phyloP scores from a whole-genome alignment of 2,329 filamentous ascomycete genomes.

The Atkinsonella texensis region DNA sequence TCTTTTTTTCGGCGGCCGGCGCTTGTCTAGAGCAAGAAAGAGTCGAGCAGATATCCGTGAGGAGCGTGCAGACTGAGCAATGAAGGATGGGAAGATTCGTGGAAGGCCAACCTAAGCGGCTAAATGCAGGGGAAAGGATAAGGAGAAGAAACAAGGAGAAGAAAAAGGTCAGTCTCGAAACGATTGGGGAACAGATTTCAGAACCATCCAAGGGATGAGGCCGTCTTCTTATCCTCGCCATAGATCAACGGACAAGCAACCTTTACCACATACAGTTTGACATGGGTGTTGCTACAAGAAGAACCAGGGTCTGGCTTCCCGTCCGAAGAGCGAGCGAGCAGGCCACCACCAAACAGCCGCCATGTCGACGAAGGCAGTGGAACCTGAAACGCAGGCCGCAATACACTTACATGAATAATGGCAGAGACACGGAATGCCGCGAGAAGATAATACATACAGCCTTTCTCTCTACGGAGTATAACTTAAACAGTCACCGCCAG shows the following conservation, averaged over 20 bases:
- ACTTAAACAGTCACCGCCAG: not conserved
- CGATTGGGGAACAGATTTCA: constrained; percentile 14
- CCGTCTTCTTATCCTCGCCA: constrained; percentile 17
- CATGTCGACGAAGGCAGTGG: not conserved
- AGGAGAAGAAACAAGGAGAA: constrained; percentile 4
- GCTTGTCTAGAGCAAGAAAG: not conserved
- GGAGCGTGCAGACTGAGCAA: not conserved
- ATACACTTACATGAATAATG: not conserved
- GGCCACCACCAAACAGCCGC: constrained; percentile 1
- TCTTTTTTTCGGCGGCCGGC: constrained; percentile 1
- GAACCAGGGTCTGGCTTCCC: not conserved
- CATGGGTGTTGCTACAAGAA: not conserved
- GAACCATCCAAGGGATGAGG: constrained; percentile 16
- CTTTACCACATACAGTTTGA: not conserved
- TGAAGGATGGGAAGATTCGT: not conserved
- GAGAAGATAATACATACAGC: not conserved
- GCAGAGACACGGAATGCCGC: not conserved
- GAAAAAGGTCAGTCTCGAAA: constrained; percentile 7
- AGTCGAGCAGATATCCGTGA: not conserved
- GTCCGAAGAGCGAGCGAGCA: not conserved
- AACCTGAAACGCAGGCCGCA: constrained; percentile 6
- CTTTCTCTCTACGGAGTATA: not conserved
- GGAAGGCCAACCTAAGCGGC: constrained; percentile 2
- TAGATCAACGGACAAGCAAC: not conserved
- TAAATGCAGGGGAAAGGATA: constrained; percentile 5